Conservation (phyloP, 371 early-diverging fungal genomes). For the Rhizopus stolonifer region DNA sequence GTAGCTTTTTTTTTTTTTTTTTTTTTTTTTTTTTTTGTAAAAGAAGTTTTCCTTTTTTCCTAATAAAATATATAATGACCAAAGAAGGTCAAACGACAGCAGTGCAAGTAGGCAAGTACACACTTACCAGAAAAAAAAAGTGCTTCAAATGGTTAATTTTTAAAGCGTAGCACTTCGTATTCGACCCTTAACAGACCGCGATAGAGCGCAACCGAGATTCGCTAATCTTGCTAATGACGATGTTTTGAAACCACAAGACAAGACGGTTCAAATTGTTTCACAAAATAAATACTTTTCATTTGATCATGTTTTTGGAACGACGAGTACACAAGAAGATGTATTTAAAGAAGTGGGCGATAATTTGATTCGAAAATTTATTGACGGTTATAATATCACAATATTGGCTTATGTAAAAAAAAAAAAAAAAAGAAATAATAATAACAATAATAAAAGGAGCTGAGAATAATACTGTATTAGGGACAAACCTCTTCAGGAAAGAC, state of each 20-base stretch:
- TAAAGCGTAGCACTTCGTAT: slow-evolving; percentile 26
- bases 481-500: slow-evolving; percentile 97
- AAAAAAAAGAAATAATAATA: too few species aligned
- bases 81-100: slow-evolving; percentile 22
- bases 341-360: slow-evolving; percentile 25
- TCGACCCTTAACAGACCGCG: slow-evolving; percentile 30
- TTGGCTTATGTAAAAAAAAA: slow-evolving; percentile 96
- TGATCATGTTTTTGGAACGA: slow-evolving; percentile 38
- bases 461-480: too few species aligned
- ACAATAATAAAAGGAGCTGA: too few species aligned
- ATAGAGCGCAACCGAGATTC: slow-evolving; percentile 35
- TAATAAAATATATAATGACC: slow-evolving; percentile 11
- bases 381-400: slow-evolving; percentile 84
- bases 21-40: neutral
- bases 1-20: neutral
- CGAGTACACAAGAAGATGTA: slow-evolving; percentile 28
- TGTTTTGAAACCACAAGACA: slow-evolving; percentile 25
- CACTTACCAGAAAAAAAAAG: neutral
- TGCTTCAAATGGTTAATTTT: neutral
- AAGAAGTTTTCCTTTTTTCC: neutral
- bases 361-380: slow-evolving; percentile 30
- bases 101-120: slow-evolving; percentile 23
- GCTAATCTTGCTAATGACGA: slow-evolving; percentile 34
- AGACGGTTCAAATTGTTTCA: slow-evolving; percentile 29
- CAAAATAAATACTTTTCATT: slow-evolving; percentile 34